A percentile compares a stretch with the other conserved stretches of the same genome.
Evolutionary conservation across 495 filamentous ascomycete genomes (phyloP).

Genomic region (Mycothermus thermophilus): DNA sequence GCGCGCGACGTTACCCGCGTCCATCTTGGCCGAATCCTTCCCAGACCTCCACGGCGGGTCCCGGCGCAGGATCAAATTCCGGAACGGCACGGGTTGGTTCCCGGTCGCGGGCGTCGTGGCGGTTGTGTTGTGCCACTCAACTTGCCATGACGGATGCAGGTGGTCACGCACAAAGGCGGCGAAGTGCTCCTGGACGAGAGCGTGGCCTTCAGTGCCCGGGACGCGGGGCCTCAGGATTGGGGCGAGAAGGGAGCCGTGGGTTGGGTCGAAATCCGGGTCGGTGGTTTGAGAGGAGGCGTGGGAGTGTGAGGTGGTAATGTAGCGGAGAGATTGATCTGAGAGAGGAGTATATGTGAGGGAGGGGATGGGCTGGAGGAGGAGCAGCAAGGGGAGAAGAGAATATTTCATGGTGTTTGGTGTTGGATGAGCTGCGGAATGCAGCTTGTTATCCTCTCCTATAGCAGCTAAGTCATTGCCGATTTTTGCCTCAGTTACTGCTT

Average conservation of each 20-base stretch:
- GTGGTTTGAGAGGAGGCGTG: not conserved
- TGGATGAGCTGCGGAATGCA: not conserved
- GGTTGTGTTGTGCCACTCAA: constrained; percentile 78
- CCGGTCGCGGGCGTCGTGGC: constrained; percentile 61
- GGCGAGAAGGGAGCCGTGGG: constrained; percentile 58
- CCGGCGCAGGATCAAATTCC: constrained; percentile 73
- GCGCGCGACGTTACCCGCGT: constrained; percentile 56
- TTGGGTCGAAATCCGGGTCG: constrained; percentile 66
- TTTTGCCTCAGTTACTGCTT: too few relatives aligned
- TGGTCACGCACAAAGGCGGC: constrained; percentile 57
- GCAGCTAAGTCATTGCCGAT: too few relatives aligned
- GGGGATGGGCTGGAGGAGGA: not conserved
- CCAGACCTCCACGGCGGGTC: constrained; percentile 66
- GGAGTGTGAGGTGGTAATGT: not conserved
- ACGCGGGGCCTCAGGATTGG: constrained; percentile 87
- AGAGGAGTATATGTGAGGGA: constrained; percentile 5
- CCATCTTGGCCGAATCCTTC: not conserved
- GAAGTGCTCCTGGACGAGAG: constrained; percentile 60
- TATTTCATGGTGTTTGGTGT: constrained; percentile 3
- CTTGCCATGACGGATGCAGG: constrained; percentile 58
- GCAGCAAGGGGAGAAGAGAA: not conserved
- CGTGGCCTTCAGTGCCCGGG: constrained; percentile 57
- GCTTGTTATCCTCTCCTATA: not conserved
- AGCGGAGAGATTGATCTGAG: constrained; percentile 2
- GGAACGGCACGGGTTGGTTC: constrained; percentile 58